A percentile compares a stretch with the other conserved stretches of the same genome.
These are phyloP conservation scores for cucumber (Cucumis sativus) DNA, from an alignment of 306 rosid genomes.

Conservation along the genomic window DNA sequence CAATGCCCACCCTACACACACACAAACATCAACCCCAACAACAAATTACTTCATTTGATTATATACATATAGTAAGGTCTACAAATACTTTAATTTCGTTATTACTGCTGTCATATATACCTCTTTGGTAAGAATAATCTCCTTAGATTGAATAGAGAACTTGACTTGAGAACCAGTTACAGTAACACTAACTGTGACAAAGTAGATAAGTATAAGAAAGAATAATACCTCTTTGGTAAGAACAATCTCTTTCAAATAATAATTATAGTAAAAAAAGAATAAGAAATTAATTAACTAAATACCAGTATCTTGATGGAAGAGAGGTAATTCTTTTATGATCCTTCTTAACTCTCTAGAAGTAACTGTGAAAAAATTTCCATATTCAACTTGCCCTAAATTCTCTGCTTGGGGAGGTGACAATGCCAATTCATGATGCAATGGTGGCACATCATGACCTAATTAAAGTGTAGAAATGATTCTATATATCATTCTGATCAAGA, in stretches of 20 bases:
- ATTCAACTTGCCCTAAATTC: neutral
- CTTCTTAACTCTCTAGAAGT: neutral
- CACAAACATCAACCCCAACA: neutral
- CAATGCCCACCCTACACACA: neutral
- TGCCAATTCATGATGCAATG: neutral
- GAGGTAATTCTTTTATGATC: neutral
- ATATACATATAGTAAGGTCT: too few relatives aligned
- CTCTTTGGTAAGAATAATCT: neutral
- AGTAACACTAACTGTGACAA: neutral
- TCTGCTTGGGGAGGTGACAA: neutral
- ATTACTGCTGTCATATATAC: neutral
- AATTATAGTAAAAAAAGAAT: too few relatives aligned
- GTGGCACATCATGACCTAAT: neutral
- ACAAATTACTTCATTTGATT: too few relatives aligned
- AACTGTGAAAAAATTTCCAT: neutral
- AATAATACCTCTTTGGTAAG: too few relatives aligned
- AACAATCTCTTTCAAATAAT: too few relatives aligned
- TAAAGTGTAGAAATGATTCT: too few relatives aligned
- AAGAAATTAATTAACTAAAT: too few relatives aligned
- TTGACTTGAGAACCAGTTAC: neutral
- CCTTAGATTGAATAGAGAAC: neutral
- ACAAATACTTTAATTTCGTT: too few relatives aligned
- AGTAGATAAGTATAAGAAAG: too few relatives aligned
- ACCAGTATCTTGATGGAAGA: neutral
- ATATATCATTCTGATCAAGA: too few relatives aligned